Evolutionary conservation across 495 filamentous ascomycete species (phyloP).

Genomic region (Rhypophila decipiens): DNA sequence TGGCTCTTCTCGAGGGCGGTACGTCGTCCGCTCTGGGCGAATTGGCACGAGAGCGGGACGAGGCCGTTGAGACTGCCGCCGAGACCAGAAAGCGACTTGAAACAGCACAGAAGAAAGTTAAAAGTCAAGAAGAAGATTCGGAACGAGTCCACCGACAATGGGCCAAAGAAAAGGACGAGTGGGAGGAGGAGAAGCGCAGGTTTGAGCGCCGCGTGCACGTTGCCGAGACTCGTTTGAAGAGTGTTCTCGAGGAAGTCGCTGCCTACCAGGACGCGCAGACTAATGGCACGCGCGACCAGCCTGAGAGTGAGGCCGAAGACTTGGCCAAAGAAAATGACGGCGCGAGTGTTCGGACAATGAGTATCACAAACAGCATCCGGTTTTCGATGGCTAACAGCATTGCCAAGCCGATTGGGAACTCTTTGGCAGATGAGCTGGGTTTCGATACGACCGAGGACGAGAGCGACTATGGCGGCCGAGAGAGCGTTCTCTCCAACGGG

Average conservation of each 20-base stretch:
- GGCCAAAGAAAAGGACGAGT: conserved; percentile 73
- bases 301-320: conserved; percentile 50
- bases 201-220: conserved; percentile 81
- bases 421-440: conserved; percentile 83
- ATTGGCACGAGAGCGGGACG: conserved; percentile 78
- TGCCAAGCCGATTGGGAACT: conserved; percentile 58
- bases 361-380: conserved; percentile 65
- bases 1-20: conserved; percentile 80
- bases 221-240: conserved; percentile 77
- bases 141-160: conserved; percentile 68
- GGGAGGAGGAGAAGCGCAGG: conserved; percentile 73
- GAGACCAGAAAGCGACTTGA: conserved; percentile 81
- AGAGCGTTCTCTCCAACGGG: conserved; percentile 42
- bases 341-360: conserved; percentile 69
- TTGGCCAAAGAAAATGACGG: conserved; percentile 60
- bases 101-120: conserved; percentile 65
- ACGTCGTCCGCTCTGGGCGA: conserved; percentile 77
- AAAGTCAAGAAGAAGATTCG: conserved; percentile 76
- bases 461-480: conserved; percentile 47
- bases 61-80: conserved; percentile 63
- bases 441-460: conserved; percentile 70
- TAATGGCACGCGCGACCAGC: conserved; percentile 27
- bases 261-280: conserved; percentile 59
- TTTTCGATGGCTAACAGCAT: conserved; percentile 60
- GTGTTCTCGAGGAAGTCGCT: conserved; percentile 76